Conservation (phyloP, 2,329 filamentous ascomycete genomes). For the Cryphonectria radicalis region DNA sequence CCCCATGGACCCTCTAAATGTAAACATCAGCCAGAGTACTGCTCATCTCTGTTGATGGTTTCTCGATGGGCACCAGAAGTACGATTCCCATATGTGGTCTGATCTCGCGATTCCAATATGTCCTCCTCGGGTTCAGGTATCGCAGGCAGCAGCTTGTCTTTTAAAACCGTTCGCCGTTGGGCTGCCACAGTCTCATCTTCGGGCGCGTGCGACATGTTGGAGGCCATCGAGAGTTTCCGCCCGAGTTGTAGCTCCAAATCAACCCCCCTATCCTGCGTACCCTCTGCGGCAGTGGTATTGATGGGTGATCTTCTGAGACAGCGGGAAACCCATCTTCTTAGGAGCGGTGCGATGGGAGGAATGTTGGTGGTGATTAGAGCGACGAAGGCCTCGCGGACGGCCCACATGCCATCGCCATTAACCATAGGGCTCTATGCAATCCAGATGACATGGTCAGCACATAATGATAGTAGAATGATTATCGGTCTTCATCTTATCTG, state of each 20-base stretch:
- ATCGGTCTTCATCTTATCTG: neutral
- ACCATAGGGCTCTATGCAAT: conserved; percentile 10
- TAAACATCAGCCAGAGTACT: neutral
- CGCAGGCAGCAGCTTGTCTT: neutral
- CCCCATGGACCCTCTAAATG: neutral
- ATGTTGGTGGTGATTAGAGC: conserved; percentile 24
- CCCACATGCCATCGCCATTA: conserved; percentile 26
- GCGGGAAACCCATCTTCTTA: conserved; percentile 22
- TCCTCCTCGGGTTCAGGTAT: neutral
- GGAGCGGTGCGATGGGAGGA: conserved; percentile 19
- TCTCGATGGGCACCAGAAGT: neutral
- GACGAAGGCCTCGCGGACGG: conserved; percentile 22
- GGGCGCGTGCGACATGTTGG: neutral
- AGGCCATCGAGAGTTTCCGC: neutral
- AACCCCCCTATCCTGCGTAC: neutral
- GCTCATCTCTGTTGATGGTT: neutral
- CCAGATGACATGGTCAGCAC: neutral
- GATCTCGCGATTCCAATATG: too few relatives aligned
- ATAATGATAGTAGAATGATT: too few relatives aligned
- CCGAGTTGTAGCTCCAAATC: neutral
- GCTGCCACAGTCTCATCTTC: neutral
- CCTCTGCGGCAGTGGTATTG: neutral
- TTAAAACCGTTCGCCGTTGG: neutral
- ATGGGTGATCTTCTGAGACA: conserved; percentile 8
- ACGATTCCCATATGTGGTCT: neutral